Evolutionary conservation across 148 eudicot genomes (phyloP).

Genomic region (Polygonum maritimum): DNA sequence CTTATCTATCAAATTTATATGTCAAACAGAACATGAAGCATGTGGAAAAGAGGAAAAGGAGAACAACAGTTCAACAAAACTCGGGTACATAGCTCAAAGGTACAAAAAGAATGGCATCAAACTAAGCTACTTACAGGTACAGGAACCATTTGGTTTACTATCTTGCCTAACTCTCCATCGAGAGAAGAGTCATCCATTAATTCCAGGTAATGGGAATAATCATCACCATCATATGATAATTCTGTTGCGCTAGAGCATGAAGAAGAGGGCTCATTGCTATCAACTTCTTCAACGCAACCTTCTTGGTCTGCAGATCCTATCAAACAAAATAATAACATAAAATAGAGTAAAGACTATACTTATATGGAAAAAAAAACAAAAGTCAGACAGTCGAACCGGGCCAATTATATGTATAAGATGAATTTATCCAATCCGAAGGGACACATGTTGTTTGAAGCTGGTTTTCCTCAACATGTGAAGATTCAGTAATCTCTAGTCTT

Average conservation of each 20-base stretch:
- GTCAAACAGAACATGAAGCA: neutral
- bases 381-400: slow-evolving; percentile 28
- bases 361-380: slow-evolving; percentile 10
- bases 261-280: slow-evolving; percentile 46
- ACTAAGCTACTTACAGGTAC: slow-evolving; percentile 58
- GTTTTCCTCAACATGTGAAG: slow-evolving; percentile 36
- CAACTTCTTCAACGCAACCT: slow-evolving; percentile 26
- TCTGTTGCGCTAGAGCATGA: slow-evolving; percentile 67
- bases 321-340: neutral
- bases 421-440: slow-evolving; percentile 36
- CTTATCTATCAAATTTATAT: neutral
- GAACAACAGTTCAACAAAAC: neutral
- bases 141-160: slow-evolving; percentile 59
- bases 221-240: slow-evolving; percentile 57
- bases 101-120: neutral
- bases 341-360: neutral
- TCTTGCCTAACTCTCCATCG: slow-evolving; percentile 90
- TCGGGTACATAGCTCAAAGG: neutral
- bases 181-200: slow-evolving; percentile 58
- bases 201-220: slow-evolving; percentile 43
- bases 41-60: neutral
- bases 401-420: slow-evolving; percentile 33
- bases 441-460: slow-evolving; percentile 29
- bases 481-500: slow-evolving; percentile 43
- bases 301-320: slow-evolving; percentile 36